These are phyloP conservation scores for Moniliophthora roreri DNA, from an alignment of 1,284 basidiomycete species.

Conservation along the genomic window DNA sequence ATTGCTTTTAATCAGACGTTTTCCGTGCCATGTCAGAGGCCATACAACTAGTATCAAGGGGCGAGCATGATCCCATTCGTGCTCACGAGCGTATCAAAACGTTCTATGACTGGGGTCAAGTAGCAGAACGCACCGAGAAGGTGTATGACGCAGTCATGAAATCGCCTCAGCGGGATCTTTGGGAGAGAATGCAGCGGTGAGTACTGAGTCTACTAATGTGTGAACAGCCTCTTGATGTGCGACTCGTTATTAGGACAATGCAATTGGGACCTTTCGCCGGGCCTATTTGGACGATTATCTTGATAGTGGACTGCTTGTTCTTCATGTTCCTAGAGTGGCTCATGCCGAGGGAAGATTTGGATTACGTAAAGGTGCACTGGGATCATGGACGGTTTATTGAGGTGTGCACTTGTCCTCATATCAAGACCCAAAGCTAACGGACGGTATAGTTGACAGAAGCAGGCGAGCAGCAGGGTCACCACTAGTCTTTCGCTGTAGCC, in stretches of 20 bases:
- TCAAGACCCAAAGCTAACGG: too few species aligned
- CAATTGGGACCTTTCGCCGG: conserved; percentile 72
- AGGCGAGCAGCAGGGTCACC: too few species aligned
- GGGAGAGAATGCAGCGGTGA: conserved; percentile 73
- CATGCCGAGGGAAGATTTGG: conserved; percentile 66
- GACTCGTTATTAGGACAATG: conserved; percentile 55
- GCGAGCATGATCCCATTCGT: conserved; percentile 73
- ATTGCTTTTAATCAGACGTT: conserved; percentile 58
- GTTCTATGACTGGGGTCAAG: conserved; percentile 90
- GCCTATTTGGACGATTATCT: conserved; percentile 75
- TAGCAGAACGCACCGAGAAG: conserved; percentile 77
- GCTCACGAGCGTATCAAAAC: conserved; percentile 78
- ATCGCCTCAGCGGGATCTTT: conserved; percentile 60
- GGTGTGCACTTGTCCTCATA: too few species aligned
- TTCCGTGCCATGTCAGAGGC: conserved; percentile 83
- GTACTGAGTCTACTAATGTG: conserved; percentile 14
- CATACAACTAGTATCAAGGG: conserved; percentile 66
- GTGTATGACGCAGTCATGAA: conserved; percentile 78
- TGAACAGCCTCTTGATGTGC: neutral
- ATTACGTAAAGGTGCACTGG: conserved; percentile 60
- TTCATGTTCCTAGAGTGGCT: conserved; percentile 77
- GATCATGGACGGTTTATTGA: conserved; percentile 32
- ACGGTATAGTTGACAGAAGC: too few species aligned
- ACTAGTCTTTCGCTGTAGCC: too few species aligned
- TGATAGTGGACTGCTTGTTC: conserved; percentile 81